Evolutionary conservation across 2,329 filamentous ascomycete genomes (phyloP).

Genomic region (Cordyceps tenuipes): DNA sequence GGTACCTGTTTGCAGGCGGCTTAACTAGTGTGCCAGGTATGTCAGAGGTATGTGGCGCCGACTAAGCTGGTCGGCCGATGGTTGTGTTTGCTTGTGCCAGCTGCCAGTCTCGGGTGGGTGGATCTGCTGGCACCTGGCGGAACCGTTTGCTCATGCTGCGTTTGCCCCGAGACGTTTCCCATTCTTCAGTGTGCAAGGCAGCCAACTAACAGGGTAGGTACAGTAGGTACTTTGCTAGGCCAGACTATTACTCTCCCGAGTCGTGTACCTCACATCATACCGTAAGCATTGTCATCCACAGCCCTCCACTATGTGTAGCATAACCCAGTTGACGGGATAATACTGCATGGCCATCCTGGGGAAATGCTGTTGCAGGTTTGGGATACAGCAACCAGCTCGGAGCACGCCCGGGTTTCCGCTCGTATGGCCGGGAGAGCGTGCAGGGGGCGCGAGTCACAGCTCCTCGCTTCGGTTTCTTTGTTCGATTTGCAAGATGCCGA

Average conservation of each 20-base stretch:
- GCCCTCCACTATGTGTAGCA: conserved; percentile 10
- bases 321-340: conserved; percentile 10
- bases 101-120: conserved; percentile 4
- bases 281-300: conserved; percentile 7
- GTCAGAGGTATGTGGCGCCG: background rate
- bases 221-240: background rate
- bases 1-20: too few species aligned
- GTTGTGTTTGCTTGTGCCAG: conserved; percentile 10
- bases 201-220: background rate
- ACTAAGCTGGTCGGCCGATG: conserved; percentile 5
- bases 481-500: background rate
- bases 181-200: background rate
- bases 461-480: background rate
- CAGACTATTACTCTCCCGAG: conserved; percentile 4
- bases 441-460: background rate
- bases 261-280: conserved; percentile 9
- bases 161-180: background rate
- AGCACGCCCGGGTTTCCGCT: conserved; percentile 8
- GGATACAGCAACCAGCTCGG: background rate
- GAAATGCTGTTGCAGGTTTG: background rate
- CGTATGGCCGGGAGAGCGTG: background rate
- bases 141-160: background rate
- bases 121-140: background rate
- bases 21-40: too few species aligned
- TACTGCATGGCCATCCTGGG: conserved; percentile 4